Evolutionary conservation across 768 basidiomycete species (phyloP), one percentile per base, ranked within the genome.

Genomic region (Rhizopogon vinicolor): DNA sequence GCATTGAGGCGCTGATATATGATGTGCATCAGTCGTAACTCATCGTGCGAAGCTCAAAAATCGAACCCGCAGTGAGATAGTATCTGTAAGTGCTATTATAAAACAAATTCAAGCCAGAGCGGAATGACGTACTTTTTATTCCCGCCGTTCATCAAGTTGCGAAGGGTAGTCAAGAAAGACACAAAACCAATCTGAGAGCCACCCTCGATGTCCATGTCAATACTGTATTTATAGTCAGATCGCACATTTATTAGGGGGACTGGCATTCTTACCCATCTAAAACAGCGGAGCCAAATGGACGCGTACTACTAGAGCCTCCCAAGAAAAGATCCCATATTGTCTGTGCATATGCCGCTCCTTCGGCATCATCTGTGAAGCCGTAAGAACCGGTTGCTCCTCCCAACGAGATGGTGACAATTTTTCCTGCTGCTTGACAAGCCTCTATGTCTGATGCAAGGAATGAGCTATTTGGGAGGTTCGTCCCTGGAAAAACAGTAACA

Each of bases 261-360:
- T 7, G 39, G 42, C 9, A 51, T 60, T 44, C 65, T 14, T 42
- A 87, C 87, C 89, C 89, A 60, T 90, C 88, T 25, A 91, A 74
- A 49, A 89, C 77, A 3, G 87, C 89, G 56, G 60, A 68, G 22
- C 89, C 89, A 60, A 91, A 91, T 0, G 88, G 89, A 56, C 88
- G 77, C 14, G 81, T 86, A 25, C 65, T 65, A 56, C 79, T 82
- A 1, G 72, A 74, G 14, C 86, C 86, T 9, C 86, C 88, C 29
- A 90, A 71, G 68, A 89, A 88, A 48, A 86, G 56, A 49, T 69
- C 51, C 89, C 89, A 90, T 49, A 91, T 81, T 0, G 82, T 82
- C 51, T 83, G 74, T 0, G 83, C 87, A 64, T 87, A 89, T 3
- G 74, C 66, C 14, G 68, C 62, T 2, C 82, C 88, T 60, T 87